Evolutionary conservation across 495 filamentous ascomycete species (phyloP), one percentile per base, ranked within the genome.

Genomic region (Arthonia radiata): DNA sequence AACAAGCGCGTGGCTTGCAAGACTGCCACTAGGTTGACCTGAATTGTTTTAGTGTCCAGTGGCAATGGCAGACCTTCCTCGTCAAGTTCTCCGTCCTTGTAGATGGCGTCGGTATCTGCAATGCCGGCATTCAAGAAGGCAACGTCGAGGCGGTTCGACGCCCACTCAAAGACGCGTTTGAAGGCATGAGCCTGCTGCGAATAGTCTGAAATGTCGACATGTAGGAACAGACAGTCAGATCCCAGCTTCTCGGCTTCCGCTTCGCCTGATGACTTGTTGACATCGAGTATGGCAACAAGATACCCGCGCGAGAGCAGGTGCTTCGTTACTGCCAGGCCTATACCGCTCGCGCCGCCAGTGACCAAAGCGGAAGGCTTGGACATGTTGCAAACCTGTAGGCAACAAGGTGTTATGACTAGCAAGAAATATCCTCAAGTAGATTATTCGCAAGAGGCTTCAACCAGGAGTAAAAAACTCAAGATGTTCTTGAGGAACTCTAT

Each of bases 51-150:
- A 12, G 59, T 30, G 21, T 42, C 37, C 15, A 57, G 58, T 33
- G 51, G 49, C 4, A 34, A 30, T 0, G 50, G 55, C 3, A 34
- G 21, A 5, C 33, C 29, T 4, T 15, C 25, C 8, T 23, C 21
- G 17, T 27, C 35, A 1, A n/a, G n/a, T n/a, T 17, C 30, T 13
- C 37, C 38, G 5, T 39, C 47, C 18, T 48, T 46, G 13, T 54
- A 29, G 13, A 52, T 24, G 3, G 21, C 37, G 2, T 54, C 53
- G 14, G 48, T 44, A 38, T 63, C 57, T 0, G 49, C 50, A 14
- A 67, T 47, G 2, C 62, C 62, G 0, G 62, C 61, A 37, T 65
- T 65, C 11, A 60, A 59, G 34, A 64, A 51, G 2, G 63, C 59
- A 8, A 62, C 29, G 27, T 67, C 57, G 2, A 67, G 31, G 0